Conservation (phyloP, 1,139 yeast species). For the Nakaseomyces glabratus region DNA sequence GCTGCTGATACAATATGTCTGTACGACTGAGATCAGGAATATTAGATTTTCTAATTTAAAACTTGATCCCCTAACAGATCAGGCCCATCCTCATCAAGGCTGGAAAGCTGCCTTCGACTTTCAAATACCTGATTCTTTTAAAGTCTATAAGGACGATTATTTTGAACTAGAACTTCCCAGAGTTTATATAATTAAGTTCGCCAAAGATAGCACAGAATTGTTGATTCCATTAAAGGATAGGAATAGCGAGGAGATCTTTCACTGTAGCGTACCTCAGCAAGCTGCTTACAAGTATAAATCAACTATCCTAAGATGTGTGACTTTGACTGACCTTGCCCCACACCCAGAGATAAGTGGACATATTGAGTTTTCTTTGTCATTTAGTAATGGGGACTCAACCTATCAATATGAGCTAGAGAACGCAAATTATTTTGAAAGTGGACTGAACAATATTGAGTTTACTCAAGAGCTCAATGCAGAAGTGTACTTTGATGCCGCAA, state of each 20-base stretch:
- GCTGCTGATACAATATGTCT: no score
- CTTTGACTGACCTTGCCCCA: conserved; percentile 19
- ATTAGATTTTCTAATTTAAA: conserved; percentile 19
- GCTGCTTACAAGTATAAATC: conserved; percentile 28
- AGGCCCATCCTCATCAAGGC: conserved; percentile 26
- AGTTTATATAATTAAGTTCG: conserved; percentile 31
- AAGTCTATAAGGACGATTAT: conserved; percentile 23
- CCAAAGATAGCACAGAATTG: conserved; percentile 13
- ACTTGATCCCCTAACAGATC: conserved; percentile 17
- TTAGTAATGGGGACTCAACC: conserved; percentile 31
- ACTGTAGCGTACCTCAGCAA: conserved; percentile 30
- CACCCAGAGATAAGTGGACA: conserved; percentile 23
- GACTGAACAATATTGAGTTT: conserved; percentile 19
- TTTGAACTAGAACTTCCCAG: conserved; percentile 26
- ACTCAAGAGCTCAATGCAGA: conserved; percentile 20
- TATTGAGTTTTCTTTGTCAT: conserved; percentile 26
- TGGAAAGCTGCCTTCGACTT: conserved; percentile 31
- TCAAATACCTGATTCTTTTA: conserved; percentile 17
- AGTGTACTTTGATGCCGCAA: conserved; percentile 22
- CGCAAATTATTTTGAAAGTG: conserved; percentile 25
- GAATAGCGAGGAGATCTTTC: conserved; percentile 17
- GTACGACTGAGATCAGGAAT: conserved; percentile 14
- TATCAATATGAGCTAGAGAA: conserved; percentile 26
- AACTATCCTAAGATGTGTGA: conserved; percentile 28
- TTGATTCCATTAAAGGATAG: conserved; percentile 21